Base-by-base conservation (phyloP, 2,329 filamentous ascomycete species). In the Myotisia sp. region DNA sequence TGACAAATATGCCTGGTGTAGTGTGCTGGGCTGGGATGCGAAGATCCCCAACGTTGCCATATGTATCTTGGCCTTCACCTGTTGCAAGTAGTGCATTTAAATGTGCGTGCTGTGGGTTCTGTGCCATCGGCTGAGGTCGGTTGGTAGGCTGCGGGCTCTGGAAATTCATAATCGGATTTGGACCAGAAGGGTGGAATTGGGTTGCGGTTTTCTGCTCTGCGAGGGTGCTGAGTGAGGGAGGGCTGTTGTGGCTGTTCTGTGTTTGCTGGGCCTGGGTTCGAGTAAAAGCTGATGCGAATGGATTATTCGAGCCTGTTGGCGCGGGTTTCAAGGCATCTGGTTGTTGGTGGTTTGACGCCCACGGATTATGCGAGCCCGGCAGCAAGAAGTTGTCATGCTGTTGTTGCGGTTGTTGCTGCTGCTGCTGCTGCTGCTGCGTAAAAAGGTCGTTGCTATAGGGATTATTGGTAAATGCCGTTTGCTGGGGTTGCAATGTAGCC, bases 1-100 rank as follows among this genome's bases (percentile, higher is more conserved):
- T 98, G 61, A 98, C 79, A 55, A 95, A 98, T 0, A 82, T 92
- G 17, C 87, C 90, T 0, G 90, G 90, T 1, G 90, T 85, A 0
- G 90, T 98, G 57, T 98, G 90, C 54, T 98, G 90, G 2, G 90
- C 77, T 1, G 90, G 90, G 43, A 98, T 92, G 57, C 90, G 85
- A 29, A 93, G 68, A 44, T 95, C 83, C 45, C 90, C 90, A n/a
- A 83, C 83, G 55, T 98, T 98, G 44, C 90, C 90, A 54, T 92
- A 98, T 0, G 90, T 98, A 53, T 98, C 90, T 65, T 92, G 81
- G 16, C 90, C 90, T 37, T 98, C 90, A 44, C 90, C 86, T 16
- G 71, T 75, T 3, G 85, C 72, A 28, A 98, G 73, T 21, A 98
- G 73, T 1, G 80, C 72, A 53, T 95, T 95, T 45, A 98, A 78